These are phyloP conservation scores for Trichothecium sympodiale DNA, from an alignment of 2,329 filamentous ascomycete genomes.

Conservation along the genomic window DNA sequence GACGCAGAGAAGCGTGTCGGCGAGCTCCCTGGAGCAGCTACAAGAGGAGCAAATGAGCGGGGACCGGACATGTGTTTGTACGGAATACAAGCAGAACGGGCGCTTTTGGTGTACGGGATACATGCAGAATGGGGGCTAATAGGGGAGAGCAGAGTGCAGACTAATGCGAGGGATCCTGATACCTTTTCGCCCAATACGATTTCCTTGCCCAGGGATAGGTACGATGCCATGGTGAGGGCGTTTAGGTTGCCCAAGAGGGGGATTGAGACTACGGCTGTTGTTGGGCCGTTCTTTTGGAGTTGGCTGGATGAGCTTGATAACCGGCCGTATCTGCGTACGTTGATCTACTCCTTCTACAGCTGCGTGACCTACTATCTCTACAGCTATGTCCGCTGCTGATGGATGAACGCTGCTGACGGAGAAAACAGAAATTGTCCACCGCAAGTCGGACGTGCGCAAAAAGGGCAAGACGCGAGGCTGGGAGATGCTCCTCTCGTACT, in stretches of 20 bases:
- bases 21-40: not conserved
- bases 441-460: constrained; percentile 56
- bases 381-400: too few relatives aligned
- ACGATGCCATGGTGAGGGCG: constrained; percentile 43
- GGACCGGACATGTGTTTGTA: too few relatives aligned
- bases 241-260: constrained; percentile 43
- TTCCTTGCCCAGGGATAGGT: constrained; percentile 37
- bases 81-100: too few relatives aligned
- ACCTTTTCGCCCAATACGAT: constrained; percentile 47
- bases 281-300: constrained; percentile 54
- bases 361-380: too few relatives aligned
- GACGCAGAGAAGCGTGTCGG: not conserved
- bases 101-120: too few relatives aligned
- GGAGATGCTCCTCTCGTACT: constrained; percentile 52
- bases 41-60: too few relatives aligned
- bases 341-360: not conserved
- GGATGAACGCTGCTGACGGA: too few relatives aligned
- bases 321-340: constrained; percentile 45
- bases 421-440: constrained; percentile 44
- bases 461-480: constrained; percentile 52
- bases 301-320: constrained; percentile 44
- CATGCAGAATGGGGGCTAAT: too few relatives aligned
- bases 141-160: constrained; percentile 35
- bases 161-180: constrained; percentile 42
- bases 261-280: constrained; percentile 47